Evolutionary conservation across 2,329 filamentous ascomycete genomes (phyloP), one percentile per base, ranked within the genome.

Genomic region (Capronia epimyces): DNA sequence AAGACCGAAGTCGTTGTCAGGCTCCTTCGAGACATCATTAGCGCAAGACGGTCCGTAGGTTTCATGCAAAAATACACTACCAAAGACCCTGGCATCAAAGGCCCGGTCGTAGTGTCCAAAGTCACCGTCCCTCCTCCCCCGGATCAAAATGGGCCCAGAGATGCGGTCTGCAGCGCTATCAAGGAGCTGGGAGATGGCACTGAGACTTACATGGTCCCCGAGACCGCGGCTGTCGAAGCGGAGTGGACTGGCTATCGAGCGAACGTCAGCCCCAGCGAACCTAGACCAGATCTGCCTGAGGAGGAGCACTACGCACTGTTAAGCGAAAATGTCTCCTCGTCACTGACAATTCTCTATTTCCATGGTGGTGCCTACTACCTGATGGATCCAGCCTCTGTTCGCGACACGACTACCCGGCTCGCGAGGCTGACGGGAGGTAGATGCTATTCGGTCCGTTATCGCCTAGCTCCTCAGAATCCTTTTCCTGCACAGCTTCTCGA

Each of bases 21-120:
- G 21, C 71, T 93, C 13, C 66, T 95, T n/a, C 83, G 87, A 16
- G 79, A 79, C 0, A 73, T 89, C 48, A 66, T 88, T 45, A 65
- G 67, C 12, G 69, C 72, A 2, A 66, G 69, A 1, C 70, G 68
- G 13, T 73, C 80, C 21, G 69, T 94, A 20, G 72, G 77, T 0
- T 76, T 81, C 53, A 69, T 78, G 5, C 91, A 96, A 67, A 72
- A 69, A 36, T 61, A 79, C n/a, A 78, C 80, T 1, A 69, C 79
- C 39, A 79, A 74, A 50, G 84, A 86, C 47, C 78, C 78, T 0
- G 82, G 80, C 0, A 73, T 94, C 63, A 89, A 87, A 64, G 89
- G 89, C 2, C 80, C 79, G 39, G 81, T 93, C 58, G 96, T 90
- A 90, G 76, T 95, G 20, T 84, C 83, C 61, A 85, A 81, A 48